Conservation (phyloP, 2,329 filamentous ascomycete genomes). For the Fonsecaea erecta region DNA sequence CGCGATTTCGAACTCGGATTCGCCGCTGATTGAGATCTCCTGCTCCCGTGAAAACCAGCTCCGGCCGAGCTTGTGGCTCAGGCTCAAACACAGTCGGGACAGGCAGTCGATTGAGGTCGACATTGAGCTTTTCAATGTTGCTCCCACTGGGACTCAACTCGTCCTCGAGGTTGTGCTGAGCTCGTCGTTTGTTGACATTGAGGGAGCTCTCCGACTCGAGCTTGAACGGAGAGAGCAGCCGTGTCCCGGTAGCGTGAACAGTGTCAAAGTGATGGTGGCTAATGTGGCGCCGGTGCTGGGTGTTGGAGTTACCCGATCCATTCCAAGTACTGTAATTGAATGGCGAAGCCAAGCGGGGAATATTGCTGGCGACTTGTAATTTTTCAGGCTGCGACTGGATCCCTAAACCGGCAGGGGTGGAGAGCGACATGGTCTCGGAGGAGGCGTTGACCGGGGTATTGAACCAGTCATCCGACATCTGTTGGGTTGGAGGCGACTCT, state of each 20-base stretch:
- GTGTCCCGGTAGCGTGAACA: conserved; percentile 50
- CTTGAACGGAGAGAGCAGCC: conserved; percentile 59
- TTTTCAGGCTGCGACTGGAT: conserved; percentile 33
- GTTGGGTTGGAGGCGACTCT: conserved; percentile 37
- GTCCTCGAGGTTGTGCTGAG: conserved; percentile 60
- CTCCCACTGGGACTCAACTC: conserved; percentile 52
- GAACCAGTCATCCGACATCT: conserved; percentile 43
- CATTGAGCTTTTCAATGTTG: conserved; percentile 41
- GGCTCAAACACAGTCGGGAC: conserved; percentile 50
- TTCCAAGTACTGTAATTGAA: conserved; percentile 56
- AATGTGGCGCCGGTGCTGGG: conserved; percentile 39
- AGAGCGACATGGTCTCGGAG: conserved; percentile 26
- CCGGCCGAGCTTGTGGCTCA: conserved; percentile 41
- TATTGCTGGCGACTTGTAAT: conserved; percentile 34
- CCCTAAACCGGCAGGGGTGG: conserved; percentile 33
- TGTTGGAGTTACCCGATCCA: conserved; percentile 46
- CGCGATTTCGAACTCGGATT: conserved; percentile 64
- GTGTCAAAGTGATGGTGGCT: conserved; percentile 49
- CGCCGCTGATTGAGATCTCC: conserved; percentile 59
- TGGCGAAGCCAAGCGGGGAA: conserved; percentile 54
- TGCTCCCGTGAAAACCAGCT: conserved; percentile 37
- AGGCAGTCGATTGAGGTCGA: conserved; percentile 42
- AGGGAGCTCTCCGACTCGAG: conserved; percentile 56
- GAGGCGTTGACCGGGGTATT: conserved; percentile 42
- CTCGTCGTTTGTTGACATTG: conserved; percentile 62